phyloP scores from a whole-genome alignment of 2,329 filamentous ascomycete species.

The Ilyonectria sp. region DNA sequence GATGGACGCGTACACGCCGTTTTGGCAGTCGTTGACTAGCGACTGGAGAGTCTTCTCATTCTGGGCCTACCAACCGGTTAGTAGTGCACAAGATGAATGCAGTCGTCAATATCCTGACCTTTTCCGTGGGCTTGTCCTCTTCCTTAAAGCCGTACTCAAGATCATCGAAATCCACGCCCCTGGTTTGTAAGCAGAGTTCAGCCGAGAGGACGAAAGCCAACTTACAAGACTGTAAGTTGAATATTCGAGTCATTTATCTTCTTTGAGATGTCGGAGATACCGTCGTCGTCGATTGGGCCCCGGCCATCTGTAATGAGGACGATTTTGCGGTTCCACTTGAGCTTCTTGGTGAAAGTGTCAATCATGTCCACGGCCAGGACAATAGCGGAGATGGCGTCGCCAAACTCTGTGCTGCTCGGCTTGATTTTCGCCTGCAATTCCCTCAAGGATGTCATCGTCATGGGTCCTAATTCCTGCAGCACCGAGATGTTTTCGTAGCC shows the following conservation, averaged over 20 bases:
- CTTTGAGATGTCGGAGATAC: constrained; percentile 76
- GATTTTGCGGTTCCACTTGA: constrained; percentile 86
- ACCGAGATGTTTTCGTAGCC: constrained; percentile 88
- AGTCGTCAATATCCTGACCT: constrained; percentile 65
- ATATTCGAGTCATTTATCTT: constrained; percentile 85
- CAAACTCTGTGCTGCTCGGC: constrained; percentile 76
- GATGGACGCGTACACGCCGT: constrained; percentile 86
- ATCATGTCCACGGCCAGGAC: constrained; percentile 93
- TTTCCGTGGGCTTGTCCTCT: constrained; percentile 82
- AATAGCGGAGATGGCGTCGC: constrained; percentile 91
- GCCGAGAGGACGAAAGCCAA: constrained; percentile 39
- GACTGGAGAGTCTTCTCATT: constrained; percentile 80
- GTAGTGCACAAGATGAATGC: not conserved
- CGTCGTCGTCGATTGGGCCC: constrained; percentile 80
- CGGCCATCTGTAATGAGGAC: constrained; percentile 88
- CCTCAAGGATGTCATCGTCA: constrained; percentile 78
- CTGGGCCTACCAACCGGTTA: constrained; percentile 53
- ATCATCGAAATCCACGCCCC: constrained; percentile 95
- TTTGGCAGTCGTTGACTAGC: constrained; percentile 76
- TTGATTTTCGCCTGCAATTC: constrained; percentile 74
- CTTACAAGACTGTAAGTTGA: constrained; percentile 83
- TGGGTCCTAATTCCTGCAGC: constrained; percentile 75
- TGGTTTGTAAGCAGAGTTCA: constrained; percentile 53
- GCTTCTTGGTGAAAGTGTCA: constrained; percentile 80
- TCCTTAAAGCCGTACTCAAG: constrained; percentile 92